A percentile compares a stretch with the other conserved stretches of the same genome.
phyloP scores from a whole-genome alignment of 2,329 filamentous ascomycete species.

The Tolypocladium nubicola region DNA sequence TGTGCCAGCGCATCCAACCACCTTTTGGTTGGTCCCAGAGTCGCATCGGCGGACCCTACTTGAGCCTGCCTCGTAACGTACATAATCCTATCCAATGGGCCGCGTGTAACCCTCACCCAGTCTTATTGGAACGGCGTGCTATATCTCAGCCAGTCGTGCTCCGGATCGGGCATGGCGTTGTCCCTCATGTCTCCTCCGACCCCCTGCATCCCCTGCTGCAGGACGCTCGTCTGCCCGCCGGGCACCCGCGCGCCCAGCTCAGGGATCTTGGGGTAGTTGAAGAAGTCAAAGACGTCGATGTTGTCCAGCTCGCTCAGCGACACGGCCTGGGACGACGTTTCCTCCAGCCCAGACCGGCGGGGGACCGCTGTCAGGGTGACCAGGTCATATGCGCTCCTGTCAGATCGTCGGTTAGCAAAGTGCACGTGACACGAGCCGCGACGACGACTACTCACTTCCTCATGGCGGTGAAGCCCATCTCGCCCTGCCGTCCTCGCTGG shows the following conservation, averaged over 20 bases:
- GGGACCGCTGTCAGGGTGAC: conserved; percentile 24
- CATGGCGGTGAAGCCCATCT: conserved; percentile 27
- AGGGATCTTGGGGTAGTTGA: conserved; percentile 28
- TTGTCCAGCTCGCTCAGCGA: conserved; percentile 30
- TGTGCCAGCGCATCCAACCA: background rate
- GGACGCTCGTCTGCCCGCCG: conserved; percentile 12
- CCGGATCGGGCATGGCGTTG: conserved; percentile 4
- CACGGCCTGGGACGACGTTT: conserved; percentile 25
- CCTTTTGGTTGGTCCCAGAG: background rate
- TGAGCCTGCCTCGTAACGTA: no score
- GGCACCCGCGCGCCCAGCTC: conserved; percentile 8
- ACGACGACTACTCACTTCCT: conserved; percentile 20
- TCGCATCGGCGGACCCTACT: no score
- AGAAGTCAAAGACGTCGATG: conserved; percentile 35
- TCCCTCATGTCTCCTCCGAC: background rate
- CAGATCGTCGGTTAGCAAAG: background rate
- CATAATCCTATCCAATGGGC: no score
- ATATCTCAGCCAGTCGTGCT: conserved; percentile 10
- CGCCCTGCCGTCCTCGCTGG: conserved; percentile 22
- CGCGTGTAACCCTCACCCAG: background rate
- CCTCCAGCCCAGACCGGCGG: conserved; percentile 25
- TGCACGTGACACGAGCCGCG: background rate
- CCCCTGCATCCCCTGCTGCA: conserved; percentile 8
- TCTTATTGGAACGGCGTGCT: background rate
- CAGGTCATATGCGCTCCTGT: conserved; percentile 27